Base-by-base conservation (phyloP, 345 rosid species). In the Eucalyptus sp. region DNA sequence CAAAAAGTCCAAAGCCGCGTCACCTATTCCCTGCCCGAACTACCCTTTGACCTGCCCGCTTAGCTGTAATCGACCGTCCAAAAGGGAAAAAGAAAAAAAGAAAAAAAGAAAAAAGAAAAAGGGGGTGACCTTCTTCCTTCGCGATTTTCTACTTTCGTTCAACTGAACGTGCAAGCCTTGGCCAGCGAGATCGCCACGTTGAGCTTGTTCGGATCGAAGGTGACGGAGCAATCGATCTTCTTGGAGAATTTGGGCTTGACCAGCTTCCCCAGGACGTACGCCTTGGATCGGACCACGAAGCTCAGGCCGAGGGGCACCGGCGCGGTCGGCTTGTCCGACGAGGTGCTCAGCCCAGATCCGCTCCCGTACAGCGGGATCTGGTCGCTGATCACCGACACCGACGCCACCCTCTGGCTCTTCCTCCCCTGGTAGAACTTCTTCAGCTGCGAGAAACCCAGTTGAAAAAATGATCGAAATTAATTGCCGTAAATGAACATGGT, bases 321-420 rank as follows among this genome's bases (percentile, higher is more conserved):
- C 33, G 86, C 46, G 4, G 93, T 37, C 66, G 91, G 95, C 89
- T 29, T 87, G 88, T 52, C 79, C 60, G 87, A 29, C 43, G 99
- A 91, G 6, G 93, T 95, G 89, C 94, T 94, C 91, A 97, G 88
- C 46, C 94, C 93, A 5, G 97, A 94, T 86, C 98, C 99, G 86
- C 97, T 95, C 79, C 99, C 99, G 88, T 98, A 97, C 88, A 98
- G 86, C 0, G 99, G 99, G 56, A 97, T 96, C 93, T 91, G 95
- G 88, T 96, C 91, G 13, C 99, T 96, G 81, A 76, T 92, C 31
- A 98, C 93, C 16, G 92, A 89, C 4, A 98, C 90, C 37, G 91
- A 66, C 51, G 96, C 96, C 25, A 93, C 90, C 87, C 95, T 93
- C 16, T 97, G 93, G 88, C 98, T 95, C 89, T 94, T 98, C 93